Evolutionary conservation across 2,329 filamentous ascomycete genomes (phyloP).

Genomic region (Ophiosphaerella herpotricha): DNA sequence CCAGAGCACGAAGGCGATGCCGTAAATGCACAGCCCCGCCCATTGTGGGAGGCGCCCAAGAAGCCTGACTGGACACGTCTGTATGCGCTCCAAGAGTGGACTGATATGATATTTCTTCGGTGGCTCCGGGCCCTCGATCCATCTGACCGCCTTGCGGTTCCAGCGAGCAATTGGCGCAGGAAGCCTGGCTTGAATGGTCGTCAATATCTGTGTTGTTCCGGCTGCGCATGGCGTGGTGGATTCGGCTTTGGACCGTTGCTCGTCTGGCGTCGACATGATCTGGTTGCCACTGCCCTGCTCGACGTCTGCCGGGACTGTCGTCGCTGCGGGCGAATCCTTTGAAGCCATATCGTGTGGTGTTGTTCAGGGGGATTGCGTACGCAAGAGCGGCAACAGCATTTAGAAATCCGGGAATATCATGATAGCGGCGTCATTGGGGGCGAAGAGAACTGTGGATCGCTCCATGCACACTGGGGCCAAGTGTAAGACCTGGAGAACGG

Average conservation of each 20-base stretch:
- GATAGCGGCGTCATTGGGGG: not conserved
- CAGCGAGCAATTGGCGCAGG: slow-evolving; percentile 23
- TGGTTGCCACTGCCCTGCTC: slow-evolving; percentile 9
- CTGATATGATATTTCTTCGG: slow-evolving; percentile 49
- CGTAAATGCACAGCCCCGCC: slow-evolving; percentile 61
- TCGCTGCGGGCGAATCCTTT: slow-evolving; percentile 2
- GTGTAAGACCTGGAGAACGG: not conserved
- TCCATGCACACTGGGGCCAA: not conserved
- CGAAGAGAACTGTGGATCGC: not conserved
- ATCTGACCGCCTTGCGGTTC: slow-evolving; percentile 39
- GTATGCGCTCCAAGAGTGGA: slow-evolving; percentile 65
- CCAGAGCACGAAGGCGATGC: slow-evolving; percentile 67
- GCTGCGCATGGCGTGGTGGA: slow-evolving; percentile 1
- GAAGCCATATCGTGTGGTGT: slow-evolving; percentile 5
- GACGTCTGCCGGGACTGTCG: slow-evolving; percentile 10
- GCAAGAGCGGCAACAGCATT: not conserved
- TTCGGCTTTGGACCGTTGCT: slow-evolving; percentile 1
- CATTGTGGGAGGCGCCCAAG: slow-evolving; percentile 63
- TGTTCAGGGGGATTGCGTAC: not conserved
- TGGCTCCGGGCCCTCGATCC: slow-evolving; percentile 53
- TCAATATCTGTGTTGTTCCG: slow-evolving; percentile 7
- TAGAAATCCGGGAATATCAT: slow-evolving; percentile 5
- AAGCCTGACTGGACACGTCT: slow-evolving; percentile 66
- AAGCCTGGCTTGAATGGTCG: slow-evolving; percentile 11
- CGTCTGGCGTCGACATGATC: slow-evolving; percentile 2